Evolutionary conservation across 495 filamentous ascomycete species (phyloP).

Genomic region (Penicillium desertorum): DNA sequence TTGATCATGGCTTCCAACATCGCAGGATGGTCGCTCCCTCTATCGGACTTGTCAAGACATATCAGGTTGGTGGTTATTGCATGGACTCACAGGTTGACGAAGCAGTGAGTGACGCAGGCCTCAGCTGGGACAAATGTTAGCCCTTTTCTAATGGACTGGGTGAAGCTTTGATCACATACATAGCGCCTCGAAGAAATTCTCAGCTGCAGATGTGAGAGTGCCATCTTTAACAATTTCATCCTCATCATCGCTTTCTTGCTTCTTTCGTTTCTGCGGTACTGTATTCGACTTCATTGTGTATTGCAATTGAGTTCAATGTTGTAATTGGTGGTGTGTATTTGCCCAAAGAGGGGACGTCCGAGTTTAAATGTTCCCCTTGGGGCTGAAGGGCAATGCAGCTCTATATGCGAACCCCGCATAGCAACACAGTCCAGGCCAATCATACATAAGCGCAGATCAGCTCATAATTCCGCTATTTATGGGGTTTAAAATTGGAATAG

Average conservation of each 20-base stretch:
- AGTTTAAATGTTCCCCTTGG: background rate
- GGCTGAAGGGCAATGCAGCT: background rate
- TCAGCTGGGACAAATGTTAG: slow-evolving; percentile 18
- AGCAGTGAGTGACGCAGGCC: slow-evolving; percentile 25
- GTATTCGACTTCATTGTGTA: background rate
- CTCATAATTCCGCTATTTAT: background rate
- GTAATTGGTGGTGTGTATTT: background rate
- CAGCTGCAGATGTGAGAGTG: slow-evolving; percentile 19
- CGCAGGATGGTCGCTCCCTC: slow-evolving; percentile 78
- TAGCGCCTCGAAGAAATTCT: slow-evolving; percentile 28
- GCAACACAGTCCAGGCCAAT: background rate
- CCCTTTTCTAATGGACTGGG: background rate
- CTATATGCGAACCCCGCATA: slow-evolving; percentile 1
- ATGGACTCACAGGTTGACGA: slow-evolving; percentile 25
- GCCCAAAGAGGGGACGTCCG: background rate
- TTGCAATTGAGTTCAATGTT: no score
- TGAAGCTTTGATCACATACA: slow-evolving; percentile 5
- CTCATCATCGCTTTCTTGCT: slow-evolving; percentile 8
- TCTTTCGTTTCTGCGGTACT: slow-evolving; percentile 4
- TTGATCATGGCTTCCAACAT: slow-evolving; percentile 92
- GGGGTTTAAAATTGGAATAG: background rate
- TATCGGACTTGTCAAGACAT: slow-evolving; percentile 11
- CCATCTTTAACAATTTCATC: slow-evolving; percentile 7
- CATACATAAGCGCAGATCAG: background rate
- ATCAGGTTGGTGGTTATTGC: background rate